Percentiles rank a stretch among this genome's conserved stretches.
Conservation (phyloP, 345 rosid species). For the Euphorbia peplus region DNA sequence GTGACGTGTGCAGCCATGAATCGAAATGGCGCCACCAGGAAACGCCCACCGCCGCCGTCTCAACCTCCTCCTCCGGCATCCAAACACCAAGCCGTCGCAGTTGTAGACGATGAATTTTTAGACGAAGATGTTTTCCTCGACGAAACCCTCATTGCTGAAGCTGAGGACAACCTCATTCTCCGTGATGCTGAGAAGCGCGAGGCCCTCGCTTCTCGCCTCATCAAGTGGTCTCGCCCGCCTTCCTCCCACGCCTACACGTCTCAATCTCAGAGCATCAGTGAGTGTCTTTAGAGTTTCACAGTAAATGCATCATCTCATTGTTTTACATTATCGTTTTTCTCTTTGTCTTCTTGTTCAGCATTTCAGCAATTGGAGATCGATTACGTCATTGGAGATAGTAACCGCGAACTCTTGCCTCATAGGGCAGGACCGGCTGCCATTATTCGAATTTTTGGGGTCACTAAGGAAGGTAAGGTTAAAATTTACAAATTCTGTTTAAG, state of each 20-base stretch:
- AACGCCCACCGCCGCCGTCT: conserved; percentile 59
- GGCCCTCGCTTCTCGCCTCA: conserved; percentile 52
- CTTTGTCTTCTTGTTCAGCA: conserved; percentile 32
- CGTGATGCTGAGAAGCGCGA: conserved; percentile 74
- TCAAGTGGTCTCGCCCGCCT: conserved; percentile 78
- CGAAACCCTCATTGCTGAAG: conserved; percentile 67
- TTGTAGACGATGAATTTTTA: conserved; percentile 62
- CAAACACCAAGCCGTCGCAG: conserved; percentile 45
- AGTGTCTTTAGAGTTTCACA: conserved; percentile 17
- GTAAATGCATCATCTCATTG: background rate
- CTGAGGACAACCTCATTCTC: conserved; percentile 67
- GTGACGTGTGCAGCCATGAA: conserved; percentile 30
- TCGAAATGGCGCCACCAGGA: conserved; percentile 42
- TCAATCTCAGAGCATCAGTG: conserved; percentile 55
- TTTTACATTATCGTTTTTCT: conserved; percentile 11
- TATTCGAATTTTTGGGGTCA: conserved; percentile 83
- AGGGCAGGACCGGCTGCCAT: conserved; percentile 81
- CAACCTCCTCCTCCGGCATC: conserved; percentile 35
- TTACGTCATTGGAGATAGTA: conserved; percentile 63
- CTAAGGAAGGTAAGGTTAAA: conserved; percentile 57
- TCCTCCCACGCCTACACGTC: conserved; percentile 53
- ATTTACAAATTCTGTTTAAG: background rate
- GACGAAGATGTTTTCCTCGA: conserved; percentile 85
- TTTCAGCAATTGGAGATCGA: conserved; percentile 98
- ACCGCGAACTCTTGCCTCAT: conserved; percentile 51